Conservation (phyloP, 108 stramenopile species). For the Cyclostephanos invisitatus region DNA sequence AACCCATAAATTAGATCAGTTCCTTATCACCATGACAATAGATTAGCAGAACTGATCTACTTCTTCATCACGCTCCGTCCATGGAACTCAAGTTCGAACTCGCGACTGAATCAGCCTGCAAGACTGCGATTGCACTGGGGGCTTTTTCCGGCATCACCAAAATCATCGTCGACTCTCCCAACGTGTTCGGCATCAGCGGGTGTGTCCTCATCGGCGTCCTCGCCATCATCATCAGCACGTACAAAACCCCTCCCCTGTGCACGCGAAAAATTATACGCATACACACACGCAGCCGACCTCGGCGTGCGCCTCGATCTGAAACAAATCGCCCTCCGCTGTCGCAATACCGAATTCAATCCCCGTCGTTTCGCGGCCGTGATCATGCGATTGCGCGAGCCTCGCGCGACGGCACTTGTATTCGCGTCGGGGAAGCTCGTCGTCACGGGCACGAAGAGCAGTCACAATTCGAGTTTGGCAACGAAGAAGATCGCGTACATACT, state of each 20-base stretch:
- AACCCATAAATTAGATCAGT: too few species aligned
- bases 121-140: too few species aligned
- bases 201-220: too few species aligned
- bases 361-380: constrained; percentile 94
- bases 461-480: constrained; percentile 84
- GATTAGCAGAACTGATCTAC: too few species aligned
- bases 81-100: too few species aligned
- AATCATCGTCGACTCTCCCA: too few species aligned
- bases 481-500: constrained; percentile 90
- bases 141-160: too few species aligned
- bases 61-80: too few species aligned
- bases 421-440: constrained; percentile 93
- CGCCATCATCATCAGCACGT: not conserved
- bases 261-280: not conserved
- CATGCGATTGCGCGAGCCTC: constrained; percentile 92
- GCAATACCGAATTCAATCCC: constrained; percentile 99
- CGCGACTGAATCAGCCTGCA: too few species aligned
- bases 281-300: constrained; percentile 79
- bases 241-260: not conserved
- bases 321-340: constrained; percentile 91
- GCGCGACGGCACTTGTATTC: constrained; percentile 97
- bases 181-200: too few species aligned
- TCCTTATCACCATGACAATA: too few species aligned
- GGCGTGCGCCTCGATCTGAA: constrained; percentile 90
- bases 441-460: constrained; percentile 89